Base-by-base conservation (phyloP, 495 filamentous ascomycete genomes). In the Annulohypoxylon nitens region DNA sequence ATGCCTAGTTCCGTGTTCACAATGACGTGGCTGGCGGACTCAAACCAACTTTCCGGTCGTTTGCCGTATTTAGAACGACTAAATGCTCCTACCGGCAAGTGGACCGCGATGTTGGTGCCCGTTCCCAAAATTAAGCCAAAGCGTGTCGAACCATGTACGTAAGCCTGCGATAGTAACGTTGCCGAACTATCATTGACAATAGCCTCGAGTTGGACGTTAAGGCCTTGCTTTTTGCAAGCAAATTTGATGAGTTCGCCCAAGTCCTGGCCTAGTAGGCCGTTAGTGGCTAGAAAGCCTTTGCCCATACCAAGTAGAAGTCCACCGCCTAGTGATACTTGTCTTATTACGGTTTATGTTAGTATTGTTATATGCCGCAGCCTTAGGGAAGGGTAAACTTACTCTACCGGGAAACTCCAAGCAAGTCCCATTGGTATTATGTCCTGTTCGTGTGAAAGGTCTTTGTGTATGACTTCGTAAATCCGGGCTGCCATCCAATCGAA, bases 1-100 rank as follows among this genome's bases (percentile, higher is more conserved):
- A 97, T 95, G 58, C 92, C 92, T 81, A 93, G 87, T 80, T 97
- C 93, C 0, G 93, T 97, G 82, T 97, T 97, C 61, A 96, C 88
- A 33, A 97, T 88, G 18, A 85, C 85, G 62, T 87, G 81, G 51
- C 81, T 84, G 8, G 85, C 85, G 25, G 78, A 81, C 78, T 87
- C 83, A 80, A 89, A 80, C 90, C 90, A 83, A 78, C 79, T 81
- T 75, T 85, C 67, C 67, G 86, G 79, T 70, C 90, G 78, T 63
- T 81, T 75, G 20, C 86, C 85, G 45, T 84, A 87, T 70, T 88
- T 88, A 26, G 75, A 30, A 14, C 74, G 79, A 50, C 82, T 78
- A 71, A 91, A 83, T 7, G 89, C 83, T 33, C 85, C 80, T 12
- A 86, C 81, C 1, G 86, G 86, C 41, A 88, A 78, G 72, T 88